Base-by-base conservation (phyloP, 805 yeast genomes). In the Scheffersomyces coipomensis region DNA sequence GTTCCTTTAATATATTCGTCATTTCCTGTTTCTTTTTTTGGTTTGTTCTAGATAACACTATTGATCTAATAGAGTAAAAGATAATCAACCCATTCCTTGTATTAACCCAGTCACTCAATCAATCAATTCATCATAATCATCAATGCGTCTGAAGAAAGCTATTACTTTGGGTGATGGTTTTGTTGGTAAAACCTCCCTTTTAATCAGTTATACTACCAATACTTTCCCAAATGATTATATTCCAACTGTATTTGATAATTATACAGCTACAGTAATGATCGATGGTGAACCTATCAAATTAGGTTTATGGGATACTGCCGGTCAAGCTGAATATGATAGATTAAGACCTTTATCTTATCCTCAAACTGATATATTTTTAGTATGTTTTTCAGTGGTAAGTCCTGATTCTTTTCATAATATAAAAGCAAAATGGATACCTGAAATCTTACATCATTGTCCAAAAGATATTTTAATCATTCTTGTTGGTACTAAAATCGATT, bases 111-210 rank as follows among this genome's bases (percentile, higher is more conserved):
- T n/a, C n/a, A n/a, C n/a, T n/a, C n/a, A n/a, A n/a, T n/a, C n/a
- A n/a, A n/a, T 10, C 6, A 22, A 6, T 22, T 7, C 24, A 22
- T 7, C 24, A 25, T 25, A 25, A 25, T 5, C 5, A 13, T 13
- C 18, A 5, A 85, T 87, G 95, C 83, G 88, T 72, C 81, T 88
- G 46, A 84, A 89, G 54, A 89, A 89, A 62, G 88, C 96, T 53
- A 97, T 89, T 29, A 95, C 89, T 38, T 90, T 89, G 29, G 97
- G 97, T 49, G 97, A 89, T 58, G 97, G 91, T 64, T 96, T 96
- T 39, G 97, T 89, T 33, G 97, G 97, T 65, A 89, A 88, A 60
- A 89, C 96, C 3, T 88, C 95, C 57, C 71, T 88, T 42, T 75
- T 89, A 45, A 88, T 89, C 47, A 81, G 91, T 18, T 89, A 89